A percentile compares a stretch with the other conserved stretches of the same genome.
phyloP scores from a whole-genome alignment of 495 filamentous ascomycete species.

The Aspergillus nidulans region DNA sequence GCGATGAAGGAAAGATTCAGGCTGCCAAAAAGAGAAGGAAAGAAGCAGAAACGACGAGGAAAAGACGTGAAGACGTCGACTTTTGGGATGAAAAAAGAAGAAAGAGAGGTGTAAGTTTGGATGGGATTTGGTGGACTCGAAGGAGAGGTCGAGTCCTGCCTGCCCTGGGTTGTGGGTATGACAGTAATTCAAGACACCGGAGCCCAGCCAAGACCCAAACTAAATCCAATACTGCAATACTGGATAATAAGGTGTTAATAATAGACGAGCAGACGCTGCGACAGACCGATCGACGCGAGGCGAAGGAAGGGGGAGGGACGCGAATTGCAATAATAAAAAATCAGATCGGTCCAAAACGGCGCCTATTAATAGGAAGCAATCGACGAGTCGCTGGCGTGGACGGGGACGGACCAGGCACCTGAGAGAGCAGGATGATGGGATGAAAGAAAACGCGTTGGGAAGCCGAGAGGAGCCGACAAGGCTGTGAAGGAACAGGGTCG shows the following conservation, averaged over 20 bases:
- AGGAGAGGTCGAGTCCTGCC: constrained; percentile 13
- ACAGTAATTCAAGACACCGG: constrained; percentile 18
- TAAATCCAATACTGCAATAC: constrained; percentile 8
- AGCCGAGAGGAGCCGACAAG: constrained; percentile 1
- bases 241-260: constrained; percentile 2
- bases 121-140: constrained; percentile 20
- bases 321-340: constrained; percentile 11
- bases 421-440: background rate
- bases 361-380: constrained; percentile 17
- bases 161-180: constrained; percentile 24
- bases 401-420: background rate
- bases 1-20: background rate
- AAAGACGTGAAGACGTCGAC: too few species aligned
- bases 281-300: constrained; percentile 12
- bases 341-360: constrained; percentile 11
- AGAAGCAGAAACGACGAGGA: background rate
- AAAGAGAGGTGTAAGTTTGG: constrained; percentile 8
- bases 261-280: constrained; percentile 4
- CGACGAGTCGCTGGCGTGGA: background rate
- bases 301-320: constrained; percentile 11
- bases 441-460: background rate
- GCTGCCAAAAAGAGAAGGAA: background rate
- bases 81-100: constrained; percentile 2
- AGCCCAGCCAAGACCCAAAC: constrained; percentile 22
- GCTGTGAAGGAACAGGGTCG: background rate